Base-by-base conservation (phyloP, 805 yeast genomes). In the Diddensiella santjacobensis region DNA sequence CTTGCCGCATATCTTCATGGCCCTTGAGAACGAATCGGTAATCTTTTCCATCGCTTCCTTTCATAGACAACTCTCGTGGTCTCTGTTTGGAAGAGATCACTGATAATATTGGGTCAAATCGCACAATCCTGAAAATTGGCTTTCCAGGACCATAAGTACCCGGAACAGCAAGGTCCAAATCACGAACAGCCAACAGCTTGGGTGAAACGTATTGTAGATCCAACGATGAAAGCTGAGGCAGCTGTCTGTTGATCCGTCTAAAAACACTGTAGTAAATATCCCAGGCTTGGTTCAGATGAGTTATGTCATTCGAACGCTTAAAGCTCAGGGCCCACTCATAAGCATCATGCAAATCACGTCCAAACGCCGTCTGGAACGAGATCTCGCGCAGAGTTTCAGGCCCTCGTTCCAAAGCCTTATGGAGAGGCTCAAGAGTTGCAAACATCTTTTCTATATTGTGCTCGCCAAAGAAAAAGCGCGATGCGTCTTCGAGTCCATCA, bases 1-100 rank as follows among this genome's bases (percentile, higher is more conserved):
- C 99, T 65, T 93, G 99, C 61, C 99, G 79, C 46, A 93, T 87
- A 73, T 93, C 99, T 69, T 93, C 99, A 62, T 93, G 98, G 0
- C 98, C 99, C 68, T 93, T 93, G 60, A 93, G 72, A 1, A 75
- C 69, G 66, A 80, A 95, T 58, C 79, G 85, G 63, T 95, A 89
- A 35, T 84, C 87, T 60, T 85, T 87, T 51, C 99, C 99, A 66
- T 93, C 96, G 58, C 87, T 84, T 8, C 98, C 99, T 52, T 75
- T 73, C 42, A 88, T 78, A 13, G 82, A 77, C 51, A 88, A 66
- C 58, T 86, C 81, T 62, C 99, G 80, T 4, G 99, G 99, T 59
- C 98, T 79, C 68, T 95, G 99, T 62, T 93, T 93, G 0, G 98
- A 90, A 0, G 96, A 81, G 50, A 93, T 90, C 10, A 93, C 96